Conservation (phyloP, 2,329 filamentous ascomycete species). For the Penicillium hesseltinei region DNA sequence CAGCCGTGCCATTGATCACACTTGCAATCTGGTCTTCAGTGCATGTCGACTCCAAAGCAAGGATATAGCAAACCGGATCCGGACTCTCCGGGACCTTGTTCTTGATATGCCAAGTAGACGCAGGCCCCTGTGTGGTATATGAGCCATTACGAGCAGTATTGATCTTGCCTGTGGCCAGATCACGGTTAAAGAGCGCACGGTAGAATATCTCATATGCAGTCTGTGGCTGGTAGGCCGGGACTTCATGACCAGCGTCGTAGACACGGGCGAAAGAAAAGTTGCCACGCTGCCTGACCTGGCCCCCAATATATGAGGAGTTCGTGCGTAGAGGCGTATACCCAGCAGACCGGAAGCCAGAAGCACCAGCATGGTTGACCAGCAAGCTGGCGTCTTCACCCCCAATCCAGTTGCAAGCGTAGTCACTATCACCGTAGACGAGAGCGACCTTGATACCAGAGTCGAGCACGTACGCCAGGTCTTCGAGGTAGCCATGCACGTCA, state of each 20-base stretch:
- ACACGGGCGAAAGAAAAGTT: constrained; percentile 52
- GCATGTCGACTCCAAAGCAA: constrained; percentile 40
- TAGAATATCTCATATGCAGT: constrained; percentile 56
- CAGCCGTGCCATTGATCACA: constrained; percentile 46
- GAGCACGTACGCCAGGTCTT: constrained; percentile 49
- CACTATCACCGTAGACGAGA: constrained; percentile 58
- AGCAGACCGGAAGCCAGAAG: constrained; percentile 47
- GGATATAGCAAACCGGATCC: constrained; percentile 48
- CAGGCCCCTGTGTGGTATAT: constrained; percentile 43
- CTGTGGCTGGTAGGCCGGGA: constrained; percentile 56
- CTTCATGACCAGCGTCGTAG: constrained; percentile 50
- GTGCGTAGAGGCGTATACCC: constrained; percentile 51
- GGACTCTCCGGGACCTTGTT: constrained; percentile 44
- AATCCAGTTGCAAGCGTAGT: constrained; percentile 59
- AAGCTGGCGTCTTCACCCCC: constrained; percentile 55
- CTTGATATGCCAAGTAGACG: constrained; percentile 45
- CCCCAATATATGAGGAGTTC: constrained; percentile 46
- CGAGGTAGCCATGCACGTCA: constrained; percentile 42
- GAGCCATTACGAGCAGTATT: constrained; percentile 34
- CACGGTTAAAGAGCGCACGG: constrained; percentile 51
- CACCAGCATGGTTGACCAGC: constrained; percentile 47
- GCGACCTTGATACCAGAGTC: constrained; percentile 58
- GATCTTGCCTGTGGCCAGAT: constrained; percentile 55
- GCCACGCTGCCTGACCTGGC: constrained; percentile 48
- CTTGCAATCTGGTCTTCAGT: constrained; percentile 45